A percentile compares a stretch with the other conserved stretches of the same genome.
Conservation (phyloP, 208 protist genomes). For the Entamoeba histolytica region DNA sequence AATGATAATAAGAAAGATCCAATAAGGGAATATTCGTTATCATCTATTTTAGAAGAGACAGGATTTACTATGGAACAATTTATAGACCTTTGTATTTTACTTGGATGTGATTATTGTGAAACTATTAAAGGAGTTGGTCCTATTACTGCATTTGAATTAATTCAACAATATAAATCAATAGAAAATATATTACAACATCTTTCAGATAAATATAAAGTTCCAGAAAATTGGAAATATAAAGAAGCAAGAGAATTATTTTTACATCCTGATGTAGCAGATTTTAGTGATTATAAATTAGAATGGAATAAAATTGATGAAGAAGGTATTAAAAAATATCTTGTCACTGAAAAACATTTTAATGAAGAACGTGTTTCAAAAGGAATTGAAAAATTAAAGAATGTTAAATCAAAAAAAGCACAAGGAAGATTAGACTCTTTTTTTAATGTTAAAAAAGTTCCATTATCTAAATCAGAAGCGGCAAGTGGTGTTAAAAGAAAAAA, state of each 20-base stretch:
- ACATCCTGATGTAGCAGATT: conserved; percentile 49
- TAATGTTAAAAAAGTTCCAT: not conserved
- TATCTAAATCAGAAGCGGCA: not conserved
- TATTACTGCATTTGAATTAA: conserved; percentile 67
- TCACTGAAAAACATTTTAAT: conserved; percentile 82
- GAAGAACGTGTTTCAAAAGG: conserved; percentile 16
- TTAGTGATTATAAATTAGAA: not conserved
- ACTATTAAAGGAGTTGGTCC: conserved; percentile 90
- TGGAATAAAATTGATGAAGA: conserved; percentile 19
- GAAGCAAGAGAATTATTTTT: conserved; percentile 66
- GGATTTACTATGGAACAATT: conserved; percentile 13
- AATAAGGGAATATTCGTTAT: conserved; percentile 59
- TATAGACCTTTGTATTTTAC: conserved; percentile 20
- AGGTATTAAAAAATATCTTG: conserved; percentile 77
- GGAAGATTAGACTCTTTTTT: not conserved
- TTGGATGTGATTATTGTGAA: conserved; percentile 28
- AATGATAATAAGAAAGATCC: not conserved
- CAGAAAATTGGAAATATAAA: conserved; percentile 54
- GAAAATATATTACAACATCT: conserved; percentile 71
- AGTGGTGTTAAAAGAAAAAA: not conserved
- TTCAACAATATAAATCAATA: conserved; percentile 53
- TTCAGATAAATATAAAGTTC: conserved; percentile 21
- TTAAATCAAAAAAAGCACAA: not conserved
- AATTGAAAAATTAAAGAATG: not conserved
- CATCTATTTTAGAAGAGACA: not conserved